Percentiles rank a stretch among this genome's conserved stretches.
Evolutionary conservation across 768 basidiomycete species (phyloP).

Genomic region (Botryobasidium botryosum): DNA sequence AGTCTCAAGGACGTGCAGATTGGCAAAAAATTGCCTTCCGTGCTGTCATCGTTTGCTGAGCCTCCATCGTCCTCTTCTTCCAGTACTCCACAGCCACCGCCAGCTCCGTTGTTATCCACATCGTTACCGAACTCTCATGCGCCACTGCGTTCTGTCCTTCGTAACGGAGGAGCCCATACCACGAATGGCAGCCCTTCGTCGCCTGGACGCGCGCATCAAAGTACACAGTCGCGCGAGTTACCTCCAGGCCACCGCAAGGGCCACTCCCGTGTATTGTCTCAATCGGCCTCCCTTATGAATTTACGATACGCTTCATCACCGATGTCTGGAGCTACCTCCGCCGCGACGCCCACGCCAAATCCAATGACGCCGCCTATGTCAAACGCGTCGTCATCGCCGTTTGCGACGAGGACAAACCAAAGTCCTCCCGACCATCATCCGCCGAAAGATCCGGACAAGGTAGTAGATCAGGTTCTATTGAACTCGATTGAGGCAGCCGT

Average conservation of each 20-base stretch:
- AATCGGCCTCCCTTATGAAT: constrained; percentile 8
- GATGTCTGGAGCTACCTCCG: constrained; percentile 4
- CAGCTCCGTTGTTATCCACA: neutral
- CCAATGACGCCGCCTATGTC: constrained; percentile 5
- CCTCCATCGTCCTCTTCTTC: constrained; percentile 19
- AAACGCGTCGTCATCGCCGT: constrained; percentile 22
- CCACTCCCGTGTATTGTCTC: neutral
- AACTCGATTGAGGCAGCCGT: constrained; percentile 65
- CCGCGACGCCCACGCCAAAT: neutral
- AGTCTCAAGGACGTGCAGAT: constrained; percentile 83
- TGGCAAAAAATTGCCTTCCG: constrained; percentile 38
- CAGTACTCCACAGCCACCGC: constrained; percentile 23
- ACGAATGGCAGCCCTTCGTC: too few species aligned
- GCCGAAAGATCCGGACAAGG: constrained; percentile 26
- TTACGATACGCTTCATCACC: constrained; percentile 1
- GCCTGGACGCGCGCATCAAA: too few species aligned
- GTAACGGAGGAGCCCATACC: too few species aligned
- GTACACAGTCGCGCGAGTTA: too few species aligned
- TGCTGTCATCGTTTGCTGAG: constrained; percentile 44
- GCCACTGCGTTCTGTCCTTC: too few species aligned
- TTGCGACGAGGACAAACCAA: constrained; percentile 22
- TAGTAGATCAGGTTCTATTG: constrained; percentile 64
- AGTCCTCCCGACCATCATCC: neutral
- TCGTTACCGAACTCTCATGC: too few species aligned
- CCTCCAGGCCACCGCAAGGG: too few species aligned